Base-by-base conservation (phyloP, 75 land plant species). In the Gnetum montanum region DNA sequence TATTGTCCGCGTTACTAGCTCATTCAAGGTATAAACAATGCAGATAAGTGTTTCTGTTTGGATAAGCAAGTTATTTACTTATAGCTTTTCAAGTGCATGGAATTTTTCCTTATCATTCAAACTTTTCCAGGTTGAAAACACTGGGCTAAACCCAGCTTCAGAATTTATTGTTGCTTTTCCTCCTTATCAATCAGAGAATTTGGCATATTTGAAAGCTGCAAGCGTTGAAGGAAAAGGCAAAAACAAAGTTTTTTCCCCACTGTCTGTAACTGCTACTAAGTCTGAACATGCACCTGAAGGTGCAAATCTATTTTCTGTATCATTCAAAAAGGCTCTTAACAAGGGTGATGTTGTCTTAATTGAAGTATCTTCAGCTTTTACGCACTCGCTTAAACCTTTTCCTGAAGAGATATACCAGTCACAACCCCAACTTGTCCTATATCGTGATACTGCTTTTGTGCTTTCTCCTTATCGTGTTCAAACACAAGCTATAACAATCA, bases 391-490 rank as follows among this genome's bases (percentile, higher is more conserved):
- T 49, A 71, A 64, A 43, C 99, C 99, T 31, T 90, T 90, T 55
- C 99, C 99, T 47, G 85, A 74, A 61, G 81, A 90, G 63, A 95
- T 95, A 33, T 63, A 68, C 22, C 99, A 95, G 59, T 78, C 81
- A 15, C 88, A 90, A 50, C 25, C 52, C 11, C 99, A 95, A 76
- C 75, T 94, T 34, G 81, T 90, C 6, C 53, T 78, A 11, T 95
- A 77, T 59, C 73, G 79, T 45, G 99, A 90, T n/a, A 80, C 73
- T 76, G 88, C 88, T 0, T 66, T 75, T 56, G 68, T 50, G 37
- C 40, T 90, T 22, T 90, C 99, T 31, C 97, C 99, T 49, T 90
- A 95, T 65, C 54, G 51, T 1, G 81, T 83, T 19, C 80, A 81
- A 65, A 53, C 56, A 38, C 98, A 90, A 58, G 58, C 88, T 33